Conservation (phyloP, 768 basidiomycete genomes). For the Trametes cubensis region DNA sequence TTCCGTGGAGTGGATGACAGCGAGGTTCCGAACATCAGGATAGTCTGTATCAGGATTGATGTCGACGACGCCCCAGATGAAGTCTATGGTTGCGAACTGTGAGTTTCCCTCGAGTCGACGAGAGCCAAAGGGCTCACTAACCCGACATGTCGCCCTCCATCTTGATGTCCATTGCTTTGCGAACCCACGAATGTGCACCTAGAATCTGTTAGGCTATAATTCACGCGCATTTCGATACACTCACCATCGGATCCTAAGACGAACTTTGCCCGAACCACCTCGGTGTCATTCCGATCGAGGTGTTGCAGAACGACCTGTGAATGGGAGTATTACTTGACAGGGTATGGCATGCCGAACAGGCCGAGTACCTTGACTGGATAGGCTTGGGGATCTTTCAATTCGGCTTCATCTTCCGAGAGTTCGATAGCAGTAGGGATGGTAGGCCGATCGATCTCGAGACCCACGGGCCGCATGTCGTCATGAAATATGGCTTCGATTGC, state of each 20-base stretch:
- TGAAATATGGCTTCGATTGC: constrained; percentile 63
- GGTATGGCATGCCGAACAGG: neutral
- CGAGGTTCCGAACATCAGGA: constrained; percentile 71
- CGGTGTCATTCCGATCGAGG: constrained; percentile 35
- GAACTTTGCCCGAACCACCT: constrained; percentile 37
- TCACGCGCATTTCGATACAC: neutral
- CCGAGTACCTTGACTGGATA: constrained; percentile 34
- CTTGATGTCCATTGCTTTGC: constrained; percentile 37
- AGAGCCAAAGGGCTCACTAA: constrained; percentile 4
- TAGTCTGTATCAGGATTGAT: constrained; percentile 71
- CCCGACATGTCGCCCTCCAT: constrained; percentile 45
- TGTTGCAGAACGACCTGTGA: constrained; percentile 49
- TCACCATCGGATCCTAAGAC: constrained; percentile 41
- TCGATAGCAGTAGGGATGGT: constrained; percentile 46
- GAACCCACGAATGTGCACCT: constrained; percentile 42
- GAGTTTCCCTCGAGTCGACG: neutral
- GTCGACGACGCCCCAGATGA: constrained; percentile 49
- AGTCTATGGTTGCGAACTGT: constrained; percentile 27
- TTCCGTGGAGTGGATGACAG: constrained; percentile 66
- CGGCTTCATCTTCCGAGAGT: constrained; percentile 44
- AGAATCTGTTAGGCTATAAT: neutral
- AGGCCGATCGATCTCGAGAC: constrained; percentile 44
- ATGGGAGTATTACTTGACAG: neutral
- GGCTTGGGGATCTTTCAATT: constrained; percentile 42
- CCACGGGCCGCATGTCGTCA: constrained; percentile 53